Evolutionary conservation across 371 early-diverging fungal species (phyloP).

Genomic region (Fennellomyces sp.): DNA sequence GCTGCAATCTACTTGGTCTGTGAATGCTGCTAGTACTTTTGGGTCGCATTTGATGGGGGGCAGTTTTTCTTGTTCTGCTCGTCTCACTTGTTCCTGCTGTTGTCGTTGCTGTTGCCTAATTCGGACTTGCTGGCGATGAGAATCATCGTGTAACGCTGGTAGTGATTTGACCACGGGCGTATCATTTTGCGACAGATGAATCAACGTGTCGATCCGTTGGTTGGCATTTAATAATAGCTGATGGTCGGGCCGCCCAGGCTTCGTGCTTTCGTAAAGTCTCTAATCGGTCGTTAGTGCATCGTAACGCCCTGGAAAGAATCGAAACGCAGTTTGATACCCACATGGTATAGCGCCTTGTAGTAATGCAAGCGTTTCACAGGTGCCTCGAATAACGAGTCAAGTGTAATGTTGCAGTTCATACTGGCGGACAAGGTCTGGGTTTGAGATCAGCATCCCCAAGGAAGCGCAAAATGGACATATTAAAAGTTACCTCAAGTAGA

Average conservation of each 20-base stretch:
- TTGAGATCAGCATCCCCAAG: too few relatives aligned
- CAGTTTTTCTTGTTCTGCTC: neutral
- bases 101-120: neutral
- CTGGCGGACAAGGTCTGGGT: conserved; percentile 30
- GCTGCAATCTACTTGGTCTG: conserved; percentile 23
- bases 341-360: conserved; percentile 52
- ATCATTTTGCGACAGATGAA: conserved; percentile 26
- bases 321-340: conserved; percentile 17
- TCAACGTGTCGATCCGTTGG: conserved; percentile 37
- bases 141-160: neutral
- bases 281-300: neutral
- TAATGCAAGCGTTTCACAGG: conserved; percentile 50
- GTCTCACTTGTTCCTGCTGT: neutral
- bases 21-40: neutral
- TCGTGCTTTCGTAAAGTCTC: conserved; percentile 45
- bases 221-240: conserved; percentile 36
- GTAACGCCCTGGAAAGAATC: neutral
- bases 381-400: conserved; percentile 47
- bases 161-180: neutral
- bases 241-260: conserved; percentile 42
- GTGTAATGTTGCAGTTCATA: conserved; percentile 28
- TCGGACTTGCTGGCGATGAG: neutral
- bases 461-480: too few relatives aligned
- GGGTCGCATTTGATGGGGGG: neutral
- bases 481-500: conserved; percentile 21